phyloP scores from a whole-genome alignment of 768 basidiomycete species.

The Candolleomyces eurysporus region DNA sequence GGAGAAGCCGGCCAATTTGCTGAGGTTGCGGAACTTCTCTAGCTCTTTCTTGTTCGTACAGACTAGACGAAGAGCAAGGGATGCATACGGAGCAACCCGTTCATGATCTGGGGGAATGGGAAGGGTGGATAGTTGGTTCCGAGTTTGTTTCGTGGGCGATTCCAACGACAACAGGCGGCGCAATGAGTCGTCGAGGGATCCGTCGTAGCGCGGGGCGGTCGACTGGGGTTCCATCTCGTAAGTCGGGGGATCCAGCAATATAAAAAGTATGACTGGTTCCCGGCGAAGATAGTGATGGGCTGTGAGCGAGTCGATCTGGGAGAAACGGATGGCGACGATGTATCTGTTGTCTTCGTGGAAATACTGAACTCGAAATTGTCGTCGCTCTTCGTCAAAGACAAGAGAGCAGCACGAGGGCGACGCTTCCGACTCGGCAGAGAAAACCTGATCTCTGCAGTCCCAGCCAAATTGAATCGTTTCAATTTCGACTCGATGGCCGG shows the following conservation, averaged over 20 bases:
- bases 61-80: conserved; percentile 50
- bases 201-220: background rate
- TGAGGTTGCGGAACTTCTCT: conserved; percentile 35
- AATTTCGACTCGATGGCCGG: conserved; percentile 27
- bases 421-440: conserved; percentile 46
- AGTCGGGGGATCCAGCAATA: conserved; percentile 33
- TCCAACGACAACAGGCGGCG: background rate
- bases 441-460: conserved; percentile 55
- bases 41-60: conserved; percentile 35
- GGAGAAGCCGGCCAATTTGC: conserved; percentile 36
- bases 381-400: conserved; percentile 38
- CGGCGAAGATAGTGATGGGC: conserved; percentile 28
- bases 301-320: conserved; percentile 41
- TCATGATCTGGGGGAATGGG: conserved; percentile 37
- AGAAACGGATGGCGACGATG: conserved; percentile 42
- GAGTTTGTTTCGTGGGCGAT: conserved; percentile 5
- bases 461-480: conserved; percentile 55
- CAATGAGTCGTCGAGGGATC: background rate
- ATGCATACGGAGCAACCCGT: conserved; percentile 48
- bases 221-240: conserved; percentile 15
- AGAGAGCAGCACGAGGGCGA: conserved; percentile 23
- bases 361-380: conserved; percentile 45
- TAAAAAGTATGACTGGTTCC: conserved; percentile 41
- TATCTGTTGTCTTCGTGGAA: conserved; percentile 18
- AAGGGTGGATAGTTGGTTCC: conserved; percentile 38